Conservation (phyloP, 83 land plant genomes). For the Picea mariana region DNA sequence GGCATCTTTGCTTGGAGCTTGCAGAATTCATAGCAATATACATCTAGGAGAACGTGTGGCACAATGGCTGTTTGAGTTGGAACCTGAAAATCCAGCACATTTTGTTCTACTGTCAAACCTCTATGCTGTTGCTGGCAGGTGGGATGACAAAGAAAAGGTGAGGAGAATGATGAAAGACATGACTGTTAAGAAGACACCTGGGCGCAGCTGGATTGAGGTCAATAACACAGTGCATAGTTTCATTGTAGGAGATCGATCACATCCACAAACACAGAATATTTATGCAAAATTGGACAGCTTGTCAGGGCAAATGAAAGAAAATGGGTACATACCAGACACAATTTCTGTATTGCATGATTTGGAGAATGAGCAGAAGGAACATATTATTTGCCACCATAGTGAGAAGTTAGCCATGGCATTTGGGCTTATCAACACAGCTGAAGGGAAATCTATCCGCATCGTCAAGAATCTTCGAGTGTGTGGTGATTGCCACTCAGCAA, state of each 20-base stretch:
- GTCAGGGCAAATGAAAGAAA: conserved; percentile 3
- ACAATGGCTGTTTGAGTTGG: conserved; percentile 1
- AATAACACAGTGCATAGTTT: conserved; percentile 1
- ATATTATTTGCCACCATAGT: conserved; percentile 7
- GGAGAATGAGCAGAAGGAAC: conserved; percentile 8
- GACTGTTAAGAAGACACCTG: conserved; percentile 3
- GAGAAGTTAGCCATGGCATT: conserved; percentile 9
- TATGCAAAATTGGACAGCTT: conserved; percentile 4
- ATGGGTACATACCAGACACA: background rate
- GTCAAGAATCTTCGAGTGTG: conserved; percentile 8
- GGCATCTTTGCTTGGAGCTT: conserved; percentile 9
- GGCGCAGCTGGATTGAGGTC: conserved; percentile 16
- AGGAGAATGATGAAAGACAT: conserved; percentile 7
- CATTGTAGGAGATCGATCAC: conserved; percentile 8
- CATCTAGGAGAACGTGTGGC: conserved; percentile 5
- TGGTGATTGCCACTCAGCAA: conserved; percentile 9
- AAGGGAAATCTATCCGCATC: background rate
- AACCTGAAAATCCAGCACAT: conserved; percentile 3
- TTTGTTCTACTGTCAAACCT: conserved; percentile 14
- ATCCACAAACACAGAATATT: conserved; percentile 7
- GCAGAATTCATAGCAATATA: conserved; percentile 1
- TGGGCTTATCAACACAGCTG: conserved; percentile 5
- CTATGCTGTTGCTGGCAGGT: conserved; percentile 6
- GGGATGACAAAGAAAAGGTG: background rate
- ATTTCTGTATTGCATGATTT: conserved; percentile 1